Evolutionary conservation across 148 eudicot genomes (phyloP).

Genomic region (Diospyros lotus): DNA sequence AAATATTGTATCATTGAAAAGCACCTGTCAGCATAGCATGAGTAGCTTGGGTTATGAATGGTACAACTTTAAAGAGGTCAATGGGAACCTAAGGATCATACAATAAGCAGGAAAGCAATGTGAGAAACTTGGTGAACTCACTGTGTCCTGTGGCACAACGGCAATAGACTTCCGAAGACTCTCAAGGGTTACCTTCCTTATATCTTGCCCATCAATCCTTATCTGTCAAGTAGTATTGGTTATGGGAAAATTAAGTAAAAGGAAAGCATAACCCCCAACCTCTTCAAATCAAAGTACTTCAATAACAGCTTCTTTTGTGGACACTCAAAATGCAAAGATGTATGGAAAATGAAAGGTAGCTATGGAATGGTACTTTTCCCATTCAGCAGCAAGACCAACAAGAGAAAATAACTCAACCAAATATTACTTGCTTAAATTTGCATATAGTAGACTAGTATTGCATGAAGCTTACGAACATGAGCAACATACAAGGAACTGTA

Average conservation of each 20-base stretch:
- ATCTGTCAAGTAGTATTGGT: slow-evolving; percentile 40
- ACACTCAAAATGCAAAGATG: neutral
- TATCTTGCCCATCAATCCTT: slow-evolving; percentile 82
- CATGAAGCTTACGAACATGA: neutral
- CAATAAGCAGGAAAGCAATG: neutral
- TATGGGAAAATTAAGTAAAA: neutral
- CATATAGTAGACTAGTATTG: neutral
- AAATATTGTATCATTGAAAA: slow-evolving; percentile 89
- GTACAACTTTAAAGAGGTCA: neutral
- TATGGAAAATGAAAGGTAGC: neutral
- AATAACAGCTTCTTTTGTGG: neutral
- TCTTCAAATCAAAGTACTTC: neutral
- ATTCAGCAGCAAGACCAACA: neutral
- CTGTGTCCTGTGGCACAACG: slow-evolving; percentile 94
- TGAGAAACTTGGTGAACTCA: slow-evolving; percentile 20
- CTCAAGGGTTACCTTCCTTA: slow-evolving; percentile 62
- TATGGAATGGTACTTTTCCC: neutral
- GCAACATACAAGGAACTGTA: neutral
- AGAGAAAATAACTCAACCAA: neutral
- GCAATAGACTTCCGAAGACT: slow-evolving; percentile 80
- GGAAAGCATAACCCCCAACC: neutral
- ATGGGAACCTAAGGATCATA: neutral
- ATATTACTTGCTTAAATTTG: neutral
- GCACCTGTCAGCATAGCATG: slow-evolving; percentile 50
- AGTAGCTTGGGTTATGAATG: neutral